Conservation (phyloP, 202 grass and related monocot species). For the Cymbopogon flexuosus region DNA sequence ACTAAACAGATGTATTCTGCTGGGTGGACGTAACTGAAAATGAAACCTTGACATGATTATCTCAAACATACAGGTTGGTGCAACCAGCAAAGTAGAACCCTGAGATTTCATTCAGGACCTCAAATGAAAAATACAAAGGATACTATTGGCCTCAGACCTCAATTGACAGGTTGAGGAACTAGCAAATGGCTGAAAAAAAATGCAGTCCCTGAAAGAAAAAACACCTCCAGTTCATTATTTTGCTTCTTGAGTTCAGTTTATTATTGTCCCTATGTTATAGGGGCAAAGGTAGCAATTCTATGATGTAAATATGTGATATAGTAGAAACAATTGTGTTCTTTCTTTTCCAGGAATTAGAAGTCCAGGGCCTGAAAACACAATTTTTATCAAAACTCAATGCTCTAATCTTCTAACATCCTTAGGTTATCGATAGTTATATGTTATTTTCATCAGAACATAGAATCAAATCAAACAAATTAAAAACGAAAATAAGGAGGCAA, state of each 20-base stretch:
- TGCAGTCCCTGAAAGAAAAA: background rate
- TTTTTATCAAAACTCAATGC: background rate
- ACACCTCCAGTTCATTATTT: background rate
- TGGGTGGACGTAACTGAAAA: background rate
- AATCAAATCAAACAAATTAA: conserved; percentile 4
- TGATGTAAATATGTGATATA: background rate
- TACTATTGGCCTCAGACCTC: background rate
- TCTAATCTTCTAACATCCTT: background rate
- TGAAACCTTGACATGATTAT: background rate
- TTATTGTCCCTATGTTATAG: background rate
- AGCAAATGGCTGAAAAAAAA: background rate
- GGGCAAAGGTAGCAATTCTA: background rate
- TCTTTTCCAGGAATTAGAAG: background rate
- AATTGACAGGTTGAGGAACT: background rate
- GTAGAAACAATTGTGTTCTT: background rate
- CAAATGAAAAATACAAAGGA: background rate
- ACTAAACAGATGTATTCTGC: conserved; percentile 1
- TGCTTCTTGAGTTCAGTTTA: background rate
- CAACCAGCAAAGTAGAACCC: background rate
- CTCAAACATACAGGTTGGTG: background rate
- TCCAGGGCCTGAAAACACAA: background rate
- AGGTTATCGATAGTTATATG: background rate
- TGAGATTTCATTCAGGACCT: background rate
- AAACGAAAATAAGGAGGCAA: background rate
- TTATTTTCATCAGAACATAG: background rate